phyloP scores from a whole-genome alignment of 2,329 filamentous ascomycete species.

The Epichloe gansuensis region DNA sequence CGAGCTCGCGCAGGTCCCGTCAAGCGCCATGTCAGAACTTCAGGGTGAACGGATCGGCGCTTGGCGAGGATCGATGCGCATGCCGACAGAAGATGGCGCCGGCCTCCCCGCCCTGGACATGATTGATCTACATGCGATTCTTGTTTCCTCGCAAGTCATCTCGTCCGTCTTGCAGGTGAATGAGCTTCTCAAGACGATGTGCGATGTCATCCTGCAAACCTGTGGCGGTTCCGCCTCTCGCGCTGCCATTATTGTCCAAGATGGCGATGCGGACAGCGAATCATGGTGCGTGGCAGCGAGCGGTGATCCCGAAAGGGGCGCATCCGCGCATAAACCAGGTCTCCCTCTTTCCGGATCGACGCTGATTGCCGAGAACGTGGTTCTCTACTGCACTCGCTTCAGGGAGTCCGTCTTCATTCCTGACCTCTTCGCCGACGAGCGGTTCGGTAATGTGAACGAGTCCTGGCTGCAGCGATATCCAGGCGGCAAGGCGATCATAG shows the following conservation, averaged over 20 bases:
- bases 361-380: conserved; percentile 62
- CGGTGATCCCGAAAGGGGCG: conserved; percentile 56
- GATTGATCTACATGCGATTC: conserved; percentile 67
- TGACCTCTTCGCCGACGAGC: conserved; percentile 61
- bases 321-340: conserved; percentile 52
- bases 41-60: conserved; percentile 47
- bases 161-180: conserved; percentile 68
- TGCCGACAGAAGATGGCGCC: conserved; percentile 41
- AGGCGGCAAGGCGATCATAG: conserved; percentile 60
- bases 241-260: conserved; percentile 62
- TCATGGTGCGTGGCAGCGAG: conserved; percentile 63
- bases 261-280: conserved; percentile 38
- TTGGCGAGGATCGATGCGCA: conserved; percentile 48
- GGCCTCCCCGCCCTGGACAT: conserved; percentile 67
- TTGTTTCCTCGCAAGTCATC: conserved; percentile 67
- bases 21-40: conserved; percentile 33
- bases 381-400: conserved; percentile 65
- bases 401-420: conserved; percentile 62
- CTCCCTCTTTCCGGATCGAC: conserved; percentile 52
- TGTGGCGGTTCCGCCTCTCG: conserved; percentile 58
- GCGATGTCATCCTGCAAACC: conserved; percentile 66
- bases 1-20: conserved; percentile 27
- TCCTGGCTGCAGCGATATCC: conserved; percentile 57
- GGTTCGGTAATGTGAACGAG: conserved; percentile 63
- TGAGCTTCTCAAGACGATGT: conserved; percentile 66